These are phyloP conservation scores for Diaporthe nobilis DNA, from an alignment of 2,329 filamentous ascomycete genomes.

Conservation along the genomic window DNA sequence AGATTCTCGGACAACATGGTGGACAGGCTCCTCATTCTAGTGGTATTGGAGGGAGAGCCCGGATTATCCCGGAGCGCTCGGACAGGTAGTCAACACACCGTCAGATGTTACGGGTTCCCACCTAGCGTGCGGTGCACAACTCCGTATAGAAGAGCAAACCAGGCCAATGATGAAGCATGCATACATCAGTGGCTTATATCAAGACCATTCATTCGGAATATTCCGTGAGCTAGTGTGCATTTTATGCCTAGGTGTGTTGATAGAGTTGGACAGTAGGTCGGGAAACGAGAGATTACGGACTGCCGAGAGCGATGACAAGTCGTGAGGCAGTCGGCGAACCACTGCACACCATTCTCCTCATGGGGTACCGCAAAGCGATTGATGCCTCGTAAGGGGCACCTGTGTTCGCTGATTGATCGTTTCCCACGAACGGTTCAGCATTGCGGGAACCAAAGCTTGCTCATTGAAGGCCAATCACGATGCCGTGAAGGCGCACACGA, in stretches of 20 bases:
- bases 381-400: background rate
- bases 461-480: background rate
- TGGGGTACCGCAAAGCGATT: background rate
- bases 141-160: background rate
- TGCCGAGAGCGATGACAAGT: background rate
- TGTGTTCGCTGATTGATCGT: no score
- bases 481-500: no score
- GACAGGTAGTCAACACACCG: background rate
- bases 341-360: background rate
- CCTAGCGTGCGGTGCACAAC: background rate
- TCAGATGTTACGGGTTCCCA: conserved; percentile 3
- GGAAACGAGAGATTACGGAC: background rate
- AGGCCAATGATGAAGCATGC: background rate
- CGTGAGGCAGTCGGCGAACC: background rate
- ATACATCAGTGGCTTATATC: background rate
- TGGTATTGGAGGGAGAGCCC: background rate
- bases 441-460: background rate
- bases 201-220: background rate
- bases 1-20: background rate
- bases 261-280: background rate
- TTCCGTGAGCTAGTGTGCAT: background rate
- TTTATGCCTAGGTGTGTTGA: background rate
- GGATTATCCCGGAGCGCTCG: background rate
- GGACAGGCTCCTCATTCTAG: background rate
- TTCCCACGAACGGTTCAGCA: no score